Evolutionary conservation across 805 yeast genomes (phyloP), one percentile per base, ranked within the genome.

Genomic region (Ogataea allantospora): DNA sequence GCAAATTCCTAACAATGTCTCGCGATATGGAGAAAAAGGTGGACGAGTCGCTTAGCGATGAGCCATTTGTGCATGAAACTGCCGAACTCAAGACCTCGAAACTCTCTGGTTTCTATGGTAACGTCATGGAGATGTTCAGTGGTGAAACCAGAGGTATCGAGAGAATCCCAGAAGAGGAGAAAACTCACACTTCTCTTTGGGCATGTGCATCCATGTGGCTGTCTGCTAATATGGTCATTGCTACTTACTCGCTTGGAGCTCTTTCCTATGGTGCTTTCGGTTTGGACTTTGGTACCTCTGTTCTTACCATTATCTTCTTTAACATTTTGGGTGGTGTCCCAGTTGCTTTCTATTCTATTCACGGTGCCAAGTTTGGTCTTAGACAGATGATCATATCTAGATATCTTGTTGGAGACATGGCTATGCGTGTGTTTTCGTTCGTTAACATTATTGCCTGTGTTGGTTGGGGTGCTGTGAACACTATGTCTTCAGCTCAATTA

Each of bases 391-490:
- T 86, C 25, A 56, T 88, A 40, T 78, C 95, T 8, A 75, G 91
- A 50, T 88, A 71, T 63, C 72, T 88, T 51, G 72, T 80, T 46
- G 97, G 97, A 47, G 78, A 82, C 62, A 58, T 68, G 21, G 81
- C 83, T 31, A 80, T 84, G 65, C 76, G 95, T 60, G 71, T 88
- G 40, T 83, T 87, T 55, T 81, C 95, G 7, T 61, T 82, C 30
- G 70, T 89, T 58, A 88, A 88, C 58, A 75, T 80, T 54, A 62
- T 89, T 46, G 89, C 95, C 18, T 86, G 95, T 74, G 77, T 88
- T 39, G 96, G 97, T 53, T 89, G 97, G 97, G 85, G 93, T 63
- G 87, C 95, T 7, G 91, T 88, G 32, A 89, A 89, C 65, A 86
- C 85, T 45, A 84, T 88, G 77, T 83, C 88, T 20, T 79, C 93